A percentile compares a stretch with the other conserved stretches of the same genome.
Evolutionary conservation across 1,284 basidiomycete genomes (phyloP).

Genomic region (Rhizoctonia solani): DNA sequence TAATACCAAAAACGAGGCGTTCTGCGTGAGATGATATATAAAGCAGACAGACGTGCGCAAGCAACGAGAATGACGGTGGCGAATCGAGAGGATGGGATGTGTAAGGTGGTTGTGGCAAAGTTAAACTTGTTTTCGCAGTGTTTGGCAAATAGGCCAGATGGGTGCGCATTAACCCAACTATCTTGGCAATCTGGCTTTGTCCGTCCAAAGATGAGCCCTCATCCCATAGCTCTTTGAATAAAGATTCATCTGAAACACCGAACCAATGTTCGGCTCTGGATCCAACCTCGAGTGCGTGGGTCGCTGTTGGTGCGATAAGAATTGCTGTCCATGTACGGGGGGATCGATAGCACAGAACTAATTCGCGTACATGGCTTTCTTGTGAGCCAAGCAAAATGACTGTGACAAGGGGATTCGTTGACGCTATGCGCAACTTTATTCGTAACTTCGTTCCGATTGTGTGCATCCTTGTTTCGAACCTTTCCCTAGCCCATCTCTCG

Average conservation of each 20-base stretch:
- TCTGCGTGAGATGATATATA: constrained; percentile 48
- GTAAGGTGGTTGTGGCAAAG: constrained; percentile 34
- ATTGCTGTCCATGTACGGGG: constrained; percentile 59
- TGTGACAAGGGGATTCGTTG: constrained; percentile 47
- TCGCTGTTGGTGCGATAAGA: constrained; percentile 53
- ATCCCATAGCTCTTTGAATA: constrained; percentile 52
- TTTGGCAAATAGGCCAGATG: too few relatives aligned
- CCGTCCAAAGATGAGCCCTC: constrained; percentile 19
- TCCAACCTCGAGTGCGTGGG: constrained; percentile 51
- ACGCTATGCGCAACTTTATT: constrained; percentile 49
- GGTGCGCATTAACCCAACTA: constrained; percentile 36
- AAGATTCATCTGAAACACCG: constrained; percentile 43
- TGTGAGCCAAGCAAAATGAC: constrained; percentile 1
- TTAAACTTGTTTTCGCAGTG: constrained; percentile 35
- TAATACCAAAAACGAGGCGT: constrained; percentile 47
- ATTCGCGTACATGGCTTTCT: constrained; percentile 35
- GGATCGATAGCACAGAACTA: constrained; percentile 58
- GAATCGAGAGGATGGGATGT: constrained; percentile 35
- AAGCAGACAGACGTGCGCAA: constrained; percentile 43
- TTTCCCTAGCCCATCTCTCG: constrained; percentile 50
- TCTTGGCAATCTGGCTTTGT: constrained; percentile 30
- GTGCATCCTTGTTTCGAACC: constrained; percentile 48
- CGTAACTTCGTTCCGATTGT: constrained; percentile 44
- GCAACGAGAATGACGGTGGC: constrained; percentile 10
- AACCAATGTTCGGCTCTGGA: constrained; percentile 46